Percentiles rank a stretch among this genome's conserved stretches.
Evolutionary conservation across 257 asterid species (phyloP).

Genomic region (Fraxinus quadrangulata): DNA sequence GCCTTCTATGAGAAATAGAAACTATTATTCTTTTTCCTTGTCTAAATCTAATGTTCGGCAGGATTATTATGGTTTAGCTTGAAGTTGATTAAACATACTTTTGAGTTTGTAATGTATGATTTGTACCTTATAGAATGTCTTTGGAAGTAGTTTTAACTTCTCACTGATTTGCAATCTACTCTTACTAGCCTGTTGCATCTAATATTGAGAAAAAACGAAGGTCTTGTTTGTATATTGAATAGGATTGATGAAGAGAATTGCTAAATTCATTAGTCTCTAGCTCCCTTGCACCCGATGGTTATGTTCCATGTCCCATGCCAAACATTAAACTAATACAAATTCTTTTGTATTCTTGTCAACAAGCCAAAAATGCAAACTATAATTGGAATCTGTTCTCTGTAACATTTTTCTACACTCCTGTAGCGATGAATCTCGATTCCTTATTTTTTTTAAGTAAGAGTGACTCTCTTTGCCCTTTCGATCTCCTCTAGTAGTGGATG

Average conservation of each 20-base stretch:
- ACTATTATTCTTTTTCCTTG: not conserved
- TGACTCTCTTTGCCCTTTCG: too few species aligned
- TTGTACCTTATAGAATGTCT: not conserved
- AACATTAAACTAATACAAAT: too few species aligned
- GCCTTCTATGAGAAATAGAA: constrained; percentile 18
- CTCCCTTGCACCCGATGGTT: too few species aligned
- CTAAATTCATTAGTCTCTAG: too few species aligned
- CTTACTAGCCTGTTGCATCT: not conserved
- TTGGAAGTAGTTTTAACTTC: not conserved
- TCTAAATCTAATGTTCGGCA: not conserved
- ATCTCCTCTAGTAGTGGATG: too few species aligned
- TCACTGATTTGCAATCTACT: not conserved
- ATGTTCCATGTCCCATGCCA: not conserved
- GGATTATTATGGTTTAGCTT: not conserved
- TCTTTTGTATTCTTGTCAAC: too few species aligned
- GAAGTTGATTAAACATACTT: too few species aligned
- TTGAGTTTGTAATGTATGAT: not conserved
- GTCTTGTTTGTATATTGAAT: not conserved
- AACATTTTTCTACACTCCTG: not conserved
- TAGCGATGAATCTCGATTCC: too few species aligned
- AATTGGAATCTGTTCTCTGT: not conserved
- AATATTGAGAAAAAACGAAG: too few species aligned
- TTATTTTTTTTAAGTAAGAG: too few species aligned
- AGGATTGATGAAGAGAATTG: not conserved
- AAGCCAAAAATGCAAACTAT: not conserved